Percentiles rank a stretch among this genome's conserved stretches.
Evolutionary conservation across 371 early-diverging fungal genomes (phyloP).

Genomic region (Mortierella sp.): DNA sequence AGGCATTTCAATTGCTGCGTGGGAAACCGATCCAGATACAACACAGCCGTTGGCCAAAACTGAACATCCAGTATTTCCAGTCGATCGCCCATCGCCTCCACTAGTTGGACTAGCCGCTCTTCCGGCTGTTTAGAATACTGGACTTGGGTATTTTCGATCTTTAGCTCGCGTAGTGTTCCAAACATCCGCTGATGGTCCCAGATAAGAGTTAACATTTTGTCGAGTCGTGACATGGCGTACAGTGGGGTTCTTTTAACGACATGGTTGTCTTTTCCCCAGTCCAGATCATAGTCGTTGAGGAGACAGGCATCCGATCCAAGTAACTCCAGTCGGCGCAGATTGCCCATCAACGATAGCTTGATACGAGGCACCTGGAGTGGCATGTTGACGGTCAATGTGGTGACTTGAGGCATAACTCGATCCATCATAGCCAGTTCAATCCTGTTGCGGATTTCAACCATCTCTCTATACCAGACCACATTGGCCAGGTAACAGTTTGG

Average conservation of each 20-base stretch:
- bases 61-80: conserved; percentile 40
- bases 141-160: conserved; percentile 32
- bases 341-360: conserved; percentile 23
- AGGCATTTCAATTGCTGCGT: conserved; percentile 16
- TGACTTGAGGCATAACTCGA: conserved; percentile 26
- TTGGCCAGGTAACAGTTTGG: conserved; percentile 49
- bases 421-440: conserved; percentile 51
- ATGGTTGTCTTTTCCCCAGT: neutral
- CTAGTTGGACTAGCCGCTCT: conserved; percentile 29
- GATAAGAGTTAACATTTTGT: conserved; percentile 40
- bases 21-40: conserved; percentile 42
- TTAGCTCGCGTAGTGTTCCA: conserved; percentile 44
- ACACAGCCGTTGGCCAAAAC: conserved; percentile 38
- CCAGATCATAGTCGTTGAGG: conserved; percentile 29
- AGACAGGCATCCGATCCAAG: conserved; percentile 32
- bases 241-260: neutral
- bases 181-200: conserved; percentile 43
- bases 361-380: conserved; percentile 45
- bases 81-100: conserved; percentile 50
- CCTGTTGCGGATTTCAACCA: conserved; percentile 42
- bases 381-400: conserved; percentile 30
- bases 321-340: conserved; percentile 38
- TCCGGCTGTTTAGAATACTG: neutral
- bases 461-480: conserved; percentile 38
- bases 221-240: conserved; percentile 19